These are phyloP conservation scores for Rhodamnia rubescens DNA, from an alignment of 345 rosid genomes.

Conservation along the genomic window DNA sequence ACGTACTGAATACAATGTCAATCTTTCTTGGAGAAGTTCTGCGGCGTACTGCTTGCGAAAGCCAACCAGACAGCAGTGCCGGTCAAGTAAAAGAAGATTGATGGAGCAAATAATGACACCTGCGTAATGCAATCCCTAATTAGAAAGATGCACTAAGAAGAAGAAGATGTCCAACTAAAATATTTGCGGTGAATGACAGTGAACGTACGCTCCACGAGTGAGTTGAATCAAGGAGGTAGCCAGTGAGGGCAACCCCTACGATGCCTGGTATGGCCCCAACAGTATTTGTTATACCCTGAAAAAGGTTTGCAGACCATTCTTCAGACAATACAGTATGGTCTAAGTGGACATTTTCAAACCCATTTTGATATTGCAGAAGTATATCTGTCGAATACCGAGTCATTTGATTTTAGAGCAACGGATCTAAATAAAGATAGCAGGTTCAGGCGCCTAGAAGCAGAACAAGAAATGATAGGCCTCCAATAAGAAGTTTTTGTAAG, in stretches of 20 bases:
- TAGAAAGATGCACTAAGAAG: neutral
- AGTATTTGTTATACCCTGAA: conserved; percentile 85
- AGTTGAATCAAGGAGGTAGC: conserved; percentile 83
- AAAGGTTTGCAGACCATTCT: neutral
- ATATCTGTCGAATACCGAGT: neutral
- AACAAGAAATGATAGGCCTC: neutral
- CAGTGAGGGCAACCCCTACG: conserved; percentile 84
- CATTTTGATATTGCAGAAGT: neutral
- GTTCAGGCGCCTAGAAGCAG: neutral
- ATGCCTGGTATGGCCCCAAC: conserved; percentile 92
- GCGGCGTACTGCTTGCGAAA: conserved; percentile 86
- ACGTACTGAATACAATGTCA: neutral
- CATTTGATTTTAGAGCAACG: neutral
- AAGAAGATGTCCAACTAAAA: neutral
- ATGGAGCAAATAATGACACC: conserved; percentile 77
- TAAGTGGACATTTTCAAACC: neutral
- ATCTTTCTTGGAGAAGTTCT: conserved; percentile 42
- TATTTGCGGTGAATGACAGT: neutral
- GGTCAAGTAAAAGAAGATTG: conserved; percentile 88
- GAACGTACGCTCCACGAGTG: conserved; percentile 95
- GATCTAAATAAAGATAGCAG: neutral
- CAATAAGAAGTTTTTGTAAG: neutral
- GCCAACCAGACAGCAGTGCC: conserved; percentile 82
- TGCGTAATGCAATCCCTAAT: conserved; percentile 8
- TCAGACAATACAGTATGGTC: neutral